Evolutionary conservation across 2,329 filamentous ascomycete genomes (phyloP), one percentile per base, ranked within the genome.

Genomic region (Cyanodermella asteris): DNA sequence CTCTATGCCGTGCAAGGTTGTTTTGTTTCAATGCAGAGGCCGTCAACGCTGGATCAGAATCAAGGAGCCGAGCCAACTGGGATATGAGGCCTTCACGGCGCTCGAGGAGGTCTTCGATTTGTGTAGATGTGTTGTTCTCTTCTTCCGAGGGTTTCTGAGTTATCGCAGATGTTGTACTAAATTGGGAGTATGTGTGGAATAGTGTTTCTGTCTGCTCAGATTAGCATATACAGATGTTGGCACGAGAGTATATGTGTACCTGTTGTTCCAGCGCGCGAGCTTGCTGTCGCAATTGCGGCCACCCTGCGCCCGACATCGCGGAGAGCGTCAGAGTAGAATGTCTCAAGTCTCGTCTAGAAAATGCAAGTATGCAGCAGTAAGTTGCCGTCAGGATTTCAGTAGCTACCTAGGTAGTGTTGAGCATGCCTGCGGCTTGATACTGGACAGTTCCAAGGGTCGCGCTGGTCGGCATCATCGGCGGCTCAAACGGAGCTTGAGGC

Each of bases 11-110:
- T 30, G 77, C 64, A 18, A 97, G 70, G 46, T 94, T 93, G 55
- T 84, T 91, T 43, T 91, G 82, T 53, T 94, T 94, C n/a, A 91
- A 64, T 28, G 82, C 81, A 18, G 84, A 94, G 22, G 81, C 72
- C 25, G 76, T 80, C 31, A 90, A 66, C 28, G 72, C 62, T 13
- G 81, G 69, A 60, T 94, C 84, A 28, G 82, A 91, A 55, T 94
- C 84, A 38, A 94, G 75, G 27, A 93, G 71, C 30, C 84, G 77
- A 36, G 71, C 59, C 28, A 97, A 73, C 50, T 93, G 80, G 30
- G 61, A 54, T 43, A 94, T 71, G 26, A 87, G 65, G 22, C 61
- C 56, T 44, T 91, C 80, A 43, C 87, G 73, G 80, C 91, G 45
- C 43, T 80, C 71, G 19, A 97, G 58, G 8, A 93, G 56, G 30